These are phyloP conservation scores for Apiospora pterosperma DNA, from an alignment of 2,329 filamentous ascomycete genomes.

Conservation along the genomic window DNA sequence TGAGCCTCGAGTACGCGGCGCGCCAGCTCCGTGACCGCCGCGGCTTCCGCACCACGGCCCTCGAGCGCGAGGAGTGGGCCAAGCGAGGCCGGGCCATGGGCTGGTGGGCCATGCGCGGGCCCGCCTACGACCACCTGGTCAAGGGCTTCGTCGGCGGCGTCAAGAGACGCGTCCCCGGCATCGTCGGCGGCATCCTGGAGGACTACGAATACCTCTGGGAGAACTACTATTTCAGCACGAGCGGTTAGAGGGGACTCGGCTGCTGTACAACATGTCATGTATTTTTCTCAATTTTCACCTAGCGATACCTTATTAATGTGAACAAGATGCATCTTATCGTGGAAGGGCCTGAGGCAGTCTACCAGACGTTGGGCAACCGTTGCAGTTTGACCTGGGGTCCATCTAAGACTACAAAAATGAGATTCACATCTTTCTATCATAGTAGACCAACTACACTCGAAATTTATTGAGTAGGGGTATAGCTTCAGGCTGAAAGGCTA, in stretches of 20 bases:
- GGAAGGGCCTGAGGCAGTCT: neutral
- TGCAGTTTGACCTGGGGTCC: no score
- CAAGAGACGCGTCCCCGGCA: constrained; percentile 71
- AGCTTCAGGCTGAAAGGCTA: no score
- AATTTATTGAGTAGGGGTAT: no score
- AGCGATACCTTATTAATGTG: neutral
- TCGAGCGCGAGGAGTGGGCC: constrained; percentile 87
- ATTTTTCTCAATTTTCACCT: neutral
- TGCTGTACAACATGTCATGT: neutral
- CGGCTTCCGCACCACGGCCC: constrained; percentile 74
- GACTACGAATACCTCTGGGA: constrained; percentile 99
- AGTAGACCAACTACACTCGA: no score
- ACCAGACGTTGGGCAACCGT: no score
- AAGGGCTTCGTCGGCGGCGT: constrained; percentile 71
- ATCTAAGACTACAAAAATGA: no score
- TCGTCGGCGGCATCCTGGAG: constrained; percentile 82
- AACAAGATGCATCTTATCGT: neutral
- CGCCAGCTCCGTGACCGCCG: constrained; percentile 75
- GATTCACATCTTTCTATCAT: no score
- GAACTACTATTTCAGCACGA: constrained; percentile 84
- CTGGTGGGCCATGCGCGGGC: constrained; percentile 97
- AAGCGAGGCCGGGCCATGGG: constrained; percentile 86
- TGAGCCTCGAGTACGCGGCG: constrained; percentile 82
- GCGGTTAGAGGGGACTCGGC: neutral
- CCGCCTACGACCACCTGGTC: constrained; percentile 91